These are phyloP conservation scores for Solanum ossicruentum DNA, from an alignment of 257 asterid genomes.

Conservation along the genomic window DNA sequence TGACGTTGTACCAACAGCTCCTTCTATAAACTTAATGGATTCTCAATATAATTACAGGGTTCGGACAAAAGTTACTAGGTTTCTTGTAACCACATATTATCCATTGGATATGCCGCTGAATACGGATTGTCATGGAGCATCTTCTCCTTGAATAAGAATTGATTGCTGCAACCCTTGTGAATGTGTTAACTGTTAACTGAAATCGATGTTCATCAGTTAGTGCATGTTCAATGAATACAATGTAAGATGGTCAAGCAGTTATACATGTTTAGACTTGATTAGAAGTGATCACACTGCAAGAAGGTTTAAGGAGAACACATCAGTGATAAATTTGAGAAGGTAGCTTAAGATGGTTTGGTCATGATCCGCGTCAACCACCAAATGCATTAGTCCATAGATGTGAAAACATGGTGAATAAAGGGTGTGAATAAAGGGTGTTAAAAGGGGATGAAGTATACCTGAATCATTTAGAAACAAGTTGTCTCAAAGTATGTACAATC, in stretches of 20 bases:
- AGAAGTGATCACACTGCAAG: not conserved
- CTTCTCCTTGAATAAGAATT: not conserved
- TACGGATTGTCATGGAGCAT: not conserved
- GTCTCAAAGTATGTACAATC: not conserved
- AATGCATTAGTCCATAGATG: not conserved
- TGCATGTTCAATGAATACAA: not conserved
- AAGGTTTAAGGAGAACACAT: not conserved
- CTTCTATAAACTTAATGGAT: not conserved
- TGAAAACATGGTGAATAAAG: not conserved
- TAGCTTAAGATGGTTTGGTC: not conserved
- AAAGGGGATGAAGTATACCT: not conserved
- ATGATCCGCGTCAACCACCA: not conserved
- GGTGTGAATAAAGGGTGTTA: not conserved
- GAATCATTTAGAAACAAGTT: not conserved
- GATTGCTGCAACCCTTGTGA: not conserved
- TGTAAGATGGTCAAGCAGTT: not conserved
- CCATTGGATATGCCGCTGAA: not conserved
- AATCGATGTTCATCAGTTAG: not conserved
- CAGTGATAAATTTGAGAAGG: not conserved
- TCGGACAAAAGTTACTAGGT: not conserved
- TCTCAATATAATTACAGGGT: not conserved
- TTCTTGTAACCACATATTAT: not conserved
- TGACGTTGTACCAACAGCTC: not conserved
- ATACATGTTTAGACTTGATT: not conserved
- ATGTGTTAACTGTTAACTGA: not conserved